phyloP scores from a whole-genome alignment of 495 filamentous ascomycete species.

The Trypethelium eluteriae region DNA sequence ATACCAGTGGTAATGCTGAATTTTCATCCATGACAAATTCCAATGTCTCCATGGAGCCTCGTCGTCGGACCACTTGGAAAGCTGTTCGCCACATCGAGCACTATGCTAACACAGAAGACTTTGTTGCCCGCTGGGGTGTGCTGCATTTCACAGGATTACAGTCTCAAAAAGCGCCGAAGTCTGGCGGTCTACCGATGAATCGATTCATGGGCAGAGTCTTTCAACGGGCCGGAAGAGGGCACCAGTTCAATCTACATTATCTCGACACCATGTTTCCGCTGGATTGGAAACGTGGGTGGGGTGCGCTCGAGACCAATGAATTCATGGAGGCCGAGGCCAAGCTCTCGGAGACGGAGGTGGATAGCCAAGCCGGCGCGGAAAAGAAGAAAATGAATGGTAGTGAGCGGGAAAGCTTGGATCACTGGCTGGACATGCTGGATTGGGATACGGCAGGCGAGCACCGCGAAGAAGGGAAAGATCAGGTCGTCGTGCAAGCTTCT shows the following conservation, averaged over 20 bases:
- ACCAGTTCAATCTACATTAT: constrained; percentile 76
- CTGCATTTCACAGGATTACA: constrained; percentile 53
- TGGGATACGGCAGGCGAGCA: neutral
- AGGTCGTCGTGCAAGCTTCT: constrained; percentile 14
- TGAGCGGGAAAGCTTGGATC: constrained; percentile 11
- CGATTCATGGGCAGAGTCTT: constrained; percentile 74
- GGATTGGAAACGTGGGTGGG: constrained; percentile 27
- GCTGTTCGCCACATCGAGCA: constrained; percentile 73
- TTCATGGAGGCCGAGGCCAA: constrained; percentile 53
- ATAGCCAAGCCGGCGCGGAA: constrained; percentile 5
- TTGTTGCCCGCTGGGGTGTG: constrained; percentile 69
- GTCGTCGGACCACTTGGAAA: constrained; percentile 26
- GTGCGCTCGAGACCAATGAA: constrained; percentile 38
- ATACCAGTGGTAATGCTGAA: constrained; percentile 20
- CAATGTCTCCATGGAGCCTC: neutral
- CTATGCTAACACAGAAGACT: constrained; percentile 70
- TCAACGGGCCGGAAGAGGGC: constrained; percentile 54
- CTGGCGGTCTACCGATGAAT: constrained; percentile 22
- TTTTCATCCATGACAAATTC: constrained; percentile 17
- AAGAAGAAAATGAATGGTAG: constrained; percentile 13
- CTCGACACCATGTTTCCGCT: constrained; percentile 71
- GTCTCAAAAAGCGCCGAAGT: neutral
- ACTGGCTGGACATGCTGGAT: constrained; percentile 6
- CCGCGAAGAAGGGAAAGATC: constrained; percentile 9
- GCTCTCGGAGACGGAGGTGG: constrained; percentile 22